Evolutionary conservation across 192 early-diverging fungal genomes (phyloP), one percentile per base, ranked within the genome.

Genomic region (Kickxella alabastrina): DNA sequence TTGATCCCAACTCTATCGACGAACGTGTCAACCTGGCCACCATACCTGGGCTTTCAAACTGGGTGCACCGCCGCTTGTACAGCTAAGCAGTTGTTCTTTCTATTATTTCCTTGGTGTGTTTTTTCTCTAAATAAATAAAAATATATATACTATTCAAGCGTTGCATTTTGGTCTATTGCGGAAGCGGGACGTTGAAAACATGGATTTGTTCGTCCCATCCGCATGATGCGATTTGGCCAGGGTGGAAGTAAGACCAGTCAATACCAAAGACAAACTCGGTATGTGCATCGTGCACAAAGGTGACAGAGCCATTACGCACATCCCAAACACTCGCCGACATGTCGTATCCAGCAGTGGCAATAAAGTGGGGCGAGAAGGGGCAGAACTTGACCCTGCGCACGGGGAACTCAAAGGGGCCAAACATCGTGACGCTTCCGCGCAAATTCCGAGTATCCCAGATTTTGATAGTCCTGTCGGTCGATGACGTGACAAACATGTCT

Each of bases 291-390:
- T 93, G 87, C 6, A 92, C 80, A 57, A 80, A 82, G 9, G 87
- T 65, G 10, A 79, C 77, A 0, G 77, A 54, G 3, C 75, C 62
- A 24, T 51, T 76, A 0, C 56, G 50, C 6, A 80, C 79, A 68
- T 99, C 90, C 95, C 95, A 99, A 34, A 98, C 68, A 17, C 92
- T 80, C 64, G 93, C 83, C 10, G 92, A 92, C 97, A 99, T 99
- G 57, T 99, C 95, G 67, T 99, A 99, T 6, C 82, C 80, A 1
- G 85, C 88, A n/a, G 84, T 83, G 5, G 85, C 92, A 19, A 98
- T 66, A 29, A 93, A 69, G 57, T 85, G 77, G 22, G 84, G 85
- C 50, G 79, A 65, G 54, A 98, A 95, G 18, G 97, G 97, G 10
- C 89, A 93, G 62, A 89, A 95, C 68, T 92, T 93, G 15, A 96